Evolutionary conservation across 2,329 filamentous ascomycete species (phyloP), one percentile per base, ranked within the genome.

Genomic region (Exophiala xenobiotica): DNA sequence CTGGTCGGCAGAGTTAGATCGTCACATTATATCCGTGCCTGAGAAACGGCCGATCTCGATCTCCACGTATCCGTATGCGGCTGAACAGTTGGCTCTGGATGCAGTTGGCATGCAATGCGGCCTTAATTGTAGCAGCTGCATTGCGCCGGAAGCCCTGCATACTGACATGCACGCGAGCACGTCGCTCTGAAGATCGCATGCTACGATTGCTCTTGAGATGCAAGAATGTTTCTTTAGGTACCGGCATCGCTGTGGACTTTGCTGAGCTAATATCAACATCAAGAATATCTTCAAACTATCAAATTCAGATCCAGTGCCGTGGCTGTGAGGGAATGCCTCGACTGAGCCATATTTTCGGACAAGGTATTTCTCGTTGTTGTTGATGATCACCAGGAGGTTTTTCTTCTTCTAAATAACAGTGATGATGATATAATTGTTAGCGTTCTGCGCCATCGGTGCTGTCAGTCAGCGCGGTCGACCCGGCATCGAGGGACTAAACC

Each of bases 131-230:
- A 53, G 55, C 46, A 39, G 51, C 41, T 49, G 53, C 52, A 50
- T 43, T 53, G 55, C 55, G 39, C 49, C 44, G 55, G 52, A 46
- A 45, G 46, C 49, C 55, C 55, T 55, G 55, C 55, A 52, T 58
- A 44, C 48, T 35, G 45, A 40, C 49, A 55, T 58, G 55, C 55
- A 54, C 39, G 49, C 48, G 43, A 43, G 45, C 40, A 40, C 33
- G 35, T 47, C 42, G 41, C 19, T 37, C 24, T 23, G 46, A 47
- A 56, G 49, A 49, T 56, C 53, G 37, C 43, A 41, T 47, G 19
- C 8, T 20, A 22, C n/a, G 19, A 24, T 24, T 35, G 31, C 18
- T 35, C 18, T 14, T 4, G 27, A 31, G 8, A n/a, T 31, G 27
- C n/a, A n/a, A n/a, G n/a, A n/a, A n/a, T n/a, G n/a, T n/a, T n/a